Conservation (phyloP, 768 basidiomycete genomes). For the Zangia roseola region DNA sequence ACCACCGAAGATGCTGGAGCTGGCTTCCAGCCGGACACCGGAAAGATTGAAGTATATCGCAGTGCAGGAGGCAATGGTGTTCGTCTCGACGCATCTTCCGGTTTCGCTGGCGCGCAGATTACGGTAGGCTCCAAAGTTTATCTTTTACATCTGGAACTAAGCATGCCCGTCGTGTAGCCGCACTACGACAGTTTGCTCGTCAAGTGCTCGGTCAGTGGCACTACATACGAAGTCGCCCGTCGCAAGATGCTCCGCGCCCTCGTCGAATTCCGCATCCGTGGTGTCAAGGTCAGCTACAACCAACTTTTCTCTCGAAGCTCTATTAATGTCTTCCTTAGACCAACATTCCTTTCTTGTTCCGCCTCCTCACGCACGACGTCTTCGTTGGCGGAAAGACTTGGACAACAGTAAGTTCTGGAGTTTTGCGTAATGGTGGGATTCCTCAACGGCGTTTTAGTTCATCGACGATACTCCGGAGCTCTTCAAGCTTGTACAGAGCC, state of each 20-base stretch:
- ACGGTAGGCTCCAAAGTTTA: conserved; percentile 55
- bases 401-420: conserved; percentile 69
- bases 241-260: conserved; percentile 99
- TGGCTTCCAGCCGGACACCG: conserved; percentile 96
- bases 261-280: conserved; percentile 99
- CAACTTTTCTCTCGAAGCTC: background rate
- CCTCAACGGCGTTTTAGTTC: conserved; percentile 56
- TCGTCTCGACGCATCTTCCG: conserved; percentile 93
- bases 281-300: conserved; percentile 71
- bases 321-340: conserved; percentile 51
- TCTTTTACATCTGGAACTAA: conserved; percentile 6
- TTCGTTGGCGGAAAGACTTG: conserved; percentile 97
- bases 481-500: conserved; percentile 96
- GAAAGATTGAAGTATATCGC: conserved; percentile 99
- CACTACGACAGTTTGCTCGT: conserved; percentile 98
- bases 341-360: conserved; percentile 99
- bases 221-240: conserved; percentile 97
- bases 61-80: conserved; percentile 99
- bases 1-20: conserved; percentile 95
- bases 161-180: conserved; percentile 49
- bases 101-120: conserved; percentile 98
- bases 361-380: conserved; percentile 92
- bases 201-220: conserved; percentile 93
- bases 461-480: conserved; percentile 99
- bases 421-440: background rate